Evolutionary conservation across 1,284 basidiomycete species (phyloP).

Genomic region (Afroboletus lepidellus): DNA sequence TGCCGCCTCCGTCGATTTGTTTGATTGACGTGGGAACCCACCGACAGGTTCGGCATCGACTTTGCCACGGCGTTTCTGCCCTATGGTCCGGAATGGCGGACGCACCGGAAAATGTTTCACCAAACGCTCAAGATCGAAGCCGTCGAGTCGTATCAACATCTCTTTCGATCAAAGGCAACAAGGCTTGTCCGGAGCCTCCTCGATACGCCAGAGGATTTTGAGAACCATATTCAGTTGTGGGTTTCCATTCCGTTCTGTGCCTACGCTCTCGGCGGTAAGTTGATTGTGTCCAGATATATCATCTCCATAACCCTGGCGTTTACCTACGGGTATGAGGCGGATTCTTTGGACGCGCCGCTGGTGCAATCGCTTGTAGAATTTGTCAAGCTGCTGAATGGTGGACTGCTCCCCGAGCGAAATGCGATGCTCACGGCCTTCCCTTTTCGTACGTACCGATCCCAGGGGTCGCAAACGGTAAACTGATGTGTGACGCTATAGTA

Average conservation of each 20-base stretch:
- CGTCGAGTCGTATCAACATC: conserved; percentile 16
- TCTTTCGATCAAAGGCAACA: conserved; percentile 23
- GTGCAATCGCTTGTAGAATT: conserved; percentile 28
- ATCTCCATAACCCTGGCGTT: conserved; percentile 32
- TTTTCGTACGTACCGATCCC: conserved; percentile 21
- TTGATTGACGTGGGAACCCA: not conserved
- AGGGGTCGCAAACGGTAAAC: not conserved
- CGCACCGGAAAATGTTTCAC: conserved; percentile 33
- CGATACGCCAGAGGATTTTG: conserved; percentile 24
- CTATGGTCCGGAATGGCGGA: conserved; percentile 31
- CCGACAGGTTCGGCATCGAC: conserved; percentile 32
- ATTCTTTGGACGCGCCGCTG: conserved; percentile 28
- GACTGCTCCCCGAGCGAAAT: conserved; percentile 29
- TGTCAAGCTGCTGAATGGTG: conserved; percentile 22
- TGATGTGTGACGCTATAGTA: conserved; percentile 18
- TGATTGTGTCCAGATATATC: conserved; percentile 29
- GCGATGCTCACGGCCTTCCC: conserved; percentile 34
- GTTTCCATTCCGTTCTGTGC: not conserved
- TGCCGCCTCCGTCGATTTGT: not conserved
- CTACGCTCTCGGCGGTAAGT: no score
- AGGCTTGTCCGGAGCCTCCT: conserved; percentile 23
- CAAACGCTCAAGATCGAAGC: conserved; percentile 25
- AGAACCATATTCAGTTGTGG: conserved; percentile 27
- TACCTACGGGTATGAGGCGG: conserved; percentile 32
- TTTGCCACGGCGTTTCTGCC: conserved; percentile 34